Base-by-base conservation (phyloP, 257 asterid genomes). In the Penstemon eatonii region DNA sequence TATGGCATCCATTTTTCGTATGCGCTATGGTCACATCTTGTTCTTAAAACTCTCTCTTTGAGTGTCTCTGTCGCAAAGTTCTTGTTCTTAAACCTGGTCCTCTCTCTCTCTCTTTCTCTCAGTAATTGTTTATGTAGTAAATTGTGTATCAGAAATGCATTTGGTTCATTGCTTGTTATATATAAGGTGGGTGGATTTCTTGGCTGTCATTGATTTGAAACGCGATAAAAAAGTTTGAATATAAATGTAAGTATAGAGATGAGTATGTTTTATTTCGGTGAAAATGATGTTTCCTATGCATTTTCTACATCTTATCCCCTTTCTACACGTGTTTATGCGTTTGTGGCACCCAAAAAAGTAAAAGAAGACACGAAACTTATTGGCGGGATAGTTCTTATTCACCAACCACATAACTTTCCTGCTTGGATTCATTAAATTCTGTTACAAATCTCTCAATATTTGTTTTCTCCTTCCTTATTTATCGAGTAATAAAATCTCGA, bases 301-400 rank as follows among this genome's bases (percentile, higher is more conserved):
- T 39, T 57, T 19, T 58, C 44, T 56, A 8, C 42, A 39, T 57
- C n/a, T 66, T 67, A 10, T 59, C 60, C 56, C 46, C 55, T 73
- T 57, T 70, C 65, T 58, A 66, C 82, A 70, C 66, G 74, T 80
- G 75, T 73, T 70, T 58, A 60, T 43, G 42, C 56, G 59, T 39
- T 56, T 25, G 19, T 41, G 15, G 42, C 42, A 33, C 63, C 63
- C 15, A 5, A 40, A 50, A 36, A 40, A 39, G 9, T 1, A 44
- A 68, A 51, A 45, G 42, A 43, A 15, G 67, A 39, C 5, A 19
- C n/a, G 25, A 41, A 63, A 43, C 49, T 67, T 60, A 53, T 44
- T 49, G 41, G 66, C 15, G 49, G 69, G 58, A 37, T 58, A n/a
- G 40, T 43, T 60, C 39, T 41, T 60, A 53, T 45, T 40, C 42